Percentiles rank a stretch among this genome's conserved stretches.
Conservation (phyloP, 164 flowering plant species). For the Sedum album region DNA sequence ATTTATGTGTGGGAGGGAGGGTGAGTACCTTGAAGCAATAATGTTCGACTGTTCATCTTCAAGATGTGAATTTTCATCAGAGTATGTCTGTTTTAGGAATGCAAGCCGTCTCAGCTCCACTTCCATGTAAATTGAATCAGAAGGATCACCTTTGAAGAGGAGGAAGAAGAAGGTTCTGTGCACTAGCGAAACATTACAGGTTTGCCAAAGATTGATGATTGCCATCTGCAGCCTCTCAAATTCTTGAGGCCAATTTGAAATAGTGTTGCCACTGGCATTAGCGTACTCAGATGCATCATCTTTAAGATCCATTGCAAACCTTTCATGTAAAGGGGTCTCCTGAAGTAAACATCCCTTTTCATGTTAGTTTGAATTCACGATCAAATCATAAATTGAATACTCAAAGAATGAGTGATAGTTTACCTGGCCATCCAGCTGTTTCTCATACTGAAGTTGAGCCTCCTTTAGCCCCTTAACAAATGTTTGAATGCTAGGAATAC, state of each 20-base stretch:
- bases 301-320: slow-evolving; percentile 16
- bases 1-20: neutral
- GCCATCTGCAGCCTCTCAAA: slow-evolving; percentile 45
- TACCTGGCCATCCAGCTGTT: slow-evolving; percentile 57
- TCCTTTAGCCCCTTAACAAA: slow-evolving; percentile 78
- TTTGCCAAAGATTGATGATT: slow-evolving; percentile 52
- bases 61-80: slow-evolving; percentile 28
- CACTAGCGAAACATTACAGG: slow-evolving; percentile 48
- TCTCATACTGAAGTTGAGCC: slow-evolving; percentile 58
- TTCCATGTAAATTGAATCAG: slow-evolving; percentile 62
- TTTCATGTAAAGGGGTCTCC: slow-evolving; percentile 23
- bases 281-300: slow-evolving; percentile 32
- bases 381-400: neutral
- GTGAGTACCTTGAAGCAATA: slow-evolving; percentile 41
- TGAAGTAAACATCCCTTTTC: neutral
- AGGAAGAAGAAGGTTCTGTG: slow-evolving; percentile 67
- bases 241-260: slow-evolving; percentile 34
- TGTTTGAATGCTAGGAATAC: slow-evolving; percentile 60
- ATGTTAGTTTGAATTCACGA: neutral
- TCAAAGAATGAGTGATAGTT: neutral
- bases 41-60: slow-evolving; percentile 30
- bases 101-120: slow-evolving; percentile 59
- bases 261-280: no score
- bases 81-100: slow-evolving; percentile 44
- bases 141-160: slow-evolving; percentile 53